Percentiles rank a stretch among this genome's conserved stretches.
Conservation (phyloP, 2,329 filamentous ascomycete genomes). For the Celoporthe dispersa region DNA sequence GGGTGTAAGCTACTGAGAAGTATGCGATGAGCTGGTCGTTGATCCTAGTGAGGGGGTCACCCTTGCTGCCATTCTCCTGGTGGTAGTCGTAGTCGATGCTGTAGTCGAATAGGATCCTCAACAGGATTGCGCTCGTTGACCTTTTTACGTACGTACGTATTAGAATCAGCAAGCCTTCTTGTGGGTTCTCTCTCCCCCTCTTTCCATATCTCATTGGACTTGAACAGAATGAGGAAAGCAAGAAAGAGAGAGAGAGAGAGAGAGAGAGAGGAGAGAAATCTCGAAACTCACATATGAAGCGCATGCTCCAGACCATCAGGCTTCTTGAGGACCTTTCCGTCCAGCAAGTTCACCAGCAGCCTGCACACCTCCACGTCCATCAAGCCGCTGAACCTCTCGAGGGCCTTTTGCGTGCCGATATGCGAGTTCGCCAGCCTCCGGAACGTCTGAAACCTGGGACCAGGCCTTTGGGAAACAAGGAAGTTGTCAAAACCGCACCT, state of each 20-base stretch:
- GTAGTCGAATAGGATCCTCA: constrained; percentile 39
- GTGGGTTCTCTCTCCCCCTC: not conserved
- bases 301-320: constrained; percentile 14
- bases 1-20: constrained; percentile 29
- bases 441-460: not conserved
- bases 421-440: constrained; percentile 17
- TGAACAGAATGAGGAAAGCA: not conserved
- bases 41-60: constrained; percentile 34
- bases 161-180: not conserved
- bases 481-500: constrained; percentile 12
- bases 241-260: no score
- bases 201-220: no score
- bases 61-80: not conserved
- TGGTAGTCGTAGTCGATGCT: constrained; percentile 30
- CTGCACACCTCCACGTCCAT: not conserved
- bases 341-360: not conserved
- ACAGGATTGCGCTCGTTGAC: constrained; percentile 33
- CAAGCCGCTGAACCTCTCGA: not conserved
- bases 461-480: not conserved
- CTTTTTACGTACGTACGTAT: constrained; percentile 36
- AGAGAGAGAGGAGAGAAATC: not conserved
- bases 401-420: not conserved
- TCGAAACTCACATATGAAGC: constrained; percentile 2
- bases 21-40: constrained; percentile 31
- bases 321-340: not conserved